phyloP scores from a whole-genome alignment of 2,329 filamentous ascomycete genomes.

The Pseudopyricularia javanii region DNA sequence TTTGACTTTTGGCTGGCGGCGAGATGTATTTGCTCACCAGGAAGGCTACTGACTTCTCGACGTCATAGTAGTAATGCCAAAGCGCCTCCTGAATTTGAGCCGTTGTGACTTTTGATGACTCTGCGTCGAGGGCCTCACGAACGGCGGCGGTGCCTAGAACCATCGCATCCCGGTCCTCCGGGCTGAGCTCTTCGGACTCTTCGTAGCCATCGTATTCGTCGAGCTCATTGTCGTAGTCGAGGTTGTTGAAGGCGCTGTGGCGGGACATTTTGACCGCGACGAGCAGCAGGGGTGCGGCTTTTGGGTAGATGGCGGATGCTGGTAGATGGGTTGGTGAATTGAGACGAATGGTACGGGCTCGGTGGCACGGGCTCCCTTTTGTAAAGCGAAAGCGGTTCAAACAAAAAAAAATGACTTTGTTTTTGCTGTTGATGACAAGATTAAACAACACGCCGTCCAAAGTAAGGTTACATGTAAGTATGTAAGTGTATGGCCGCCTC shows the following conservation, averaged over 20 bases:
- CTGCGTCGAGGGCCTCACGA: slow-evolving; percentile 48
- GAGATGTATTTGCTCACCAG: slow-evolving; percentile 53
- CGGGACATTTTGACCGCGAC: slow-evolving; percentile 25
- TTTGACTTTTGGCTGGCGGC: slow-evolving; percentile 14
- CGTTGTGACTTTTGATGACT: slow-evolving; percentile 41
- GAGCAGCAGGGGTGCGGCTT: neutral
- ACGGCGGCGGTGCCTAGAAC: slow-evolving; percentile 55
- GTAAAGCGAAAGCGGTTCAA: neutral
- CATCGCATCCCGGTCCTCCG: slow-evolving; percentile 40
- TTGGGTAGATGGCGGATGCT: neutral
- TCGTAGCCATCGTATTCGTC: slow-evolving; percentile 35
- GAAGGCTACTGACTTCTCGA: slow-evolving; percentile 74
- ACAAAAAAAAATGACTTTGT: neutral
- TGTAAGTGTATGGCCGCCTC: no score
- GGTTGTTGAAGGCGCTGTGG: slow-evolving; percentile 32
- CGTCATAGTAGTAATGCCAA: slow-evolving; percentile 94
- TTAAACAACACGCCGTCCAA: no score
- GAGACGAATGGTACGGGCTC: neutral
- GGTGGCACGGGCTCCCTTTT: neutral
- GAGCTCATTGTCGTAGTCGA: slow-evolving; percentile 37
- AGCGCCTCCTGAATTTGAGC: slow-evolving; percentile 75
- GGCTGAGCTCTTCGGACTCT: slow-evolving; percentile 30
- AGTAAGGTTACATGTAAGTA: no score
- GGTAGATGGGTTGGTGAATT: neutral
- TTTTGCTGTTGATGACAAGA: neutral